A percentile compares a stretch with the other conserved stretches of the same genome.
These are phyloP conservation scores for Annulohypoxylon maeteangense DNA, from an alignment of 495 filamentous ascomycete genomes.

Conservation along the genomic window DNA sequence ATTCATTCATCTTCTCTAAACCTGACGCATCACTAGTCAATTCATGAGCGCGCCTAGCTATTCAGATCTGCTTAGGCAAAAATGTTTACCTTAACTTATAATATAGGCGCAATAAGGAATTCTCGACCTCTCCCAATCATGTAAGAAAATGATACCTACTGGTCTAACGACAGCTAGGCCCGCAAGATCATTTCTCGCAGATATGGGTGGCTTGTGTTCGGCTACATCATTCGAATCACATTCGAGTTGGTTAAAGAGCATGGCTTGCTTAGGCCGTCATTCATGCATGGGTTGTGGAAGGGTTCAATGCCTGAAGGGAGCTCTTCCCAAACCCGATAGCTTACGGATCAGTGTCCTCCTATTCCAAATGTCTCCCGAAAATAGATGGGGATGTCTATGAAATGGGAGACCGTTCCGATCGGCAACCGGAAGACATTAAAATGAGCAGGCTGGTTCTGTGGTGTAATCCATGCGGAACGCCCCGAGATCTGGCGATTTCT, in stretches of 20 bases:
- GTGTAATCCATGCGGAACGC: neutral
- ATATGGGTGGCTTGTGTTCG: neutral
- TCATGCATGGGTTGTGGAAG: neutral
- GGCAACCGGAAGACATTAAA: neutral
- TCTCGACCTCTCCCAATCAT: neutral
- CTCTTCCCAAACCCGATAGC: neutral
- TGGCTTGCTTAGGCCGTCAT: neutral
- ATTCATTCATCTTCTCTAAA: no score
- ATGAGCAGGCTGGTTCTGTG: neutral
- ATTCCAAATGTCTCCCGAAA: neutral
- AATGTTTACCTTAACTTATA: neutral
- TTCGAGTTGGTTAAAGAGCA: neutral
- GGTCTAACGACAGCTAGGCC: constrained; percentile 3
- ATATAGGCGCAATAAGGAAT: neutral
- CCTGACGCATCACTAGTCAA: no score
- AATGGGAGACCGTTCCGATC: neutral
- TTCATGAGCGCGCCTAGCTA: no score
- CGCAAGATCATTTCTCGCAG: neutral
- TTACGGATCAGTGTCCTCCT: neutral
- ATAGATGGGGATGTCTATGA: neutral
- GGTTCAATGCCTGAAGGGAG: neutral
- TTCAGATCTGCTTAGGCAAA: constrained; percentile 6
- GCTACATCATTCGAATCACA: neutral
- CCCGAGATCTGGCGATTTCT: neutral
- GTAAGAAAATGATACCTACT: constrained; percentile 7